phyloP scores from a whole-genome alignment of 345 rosid species.

The Microthlaspi erraticum region DNA sequence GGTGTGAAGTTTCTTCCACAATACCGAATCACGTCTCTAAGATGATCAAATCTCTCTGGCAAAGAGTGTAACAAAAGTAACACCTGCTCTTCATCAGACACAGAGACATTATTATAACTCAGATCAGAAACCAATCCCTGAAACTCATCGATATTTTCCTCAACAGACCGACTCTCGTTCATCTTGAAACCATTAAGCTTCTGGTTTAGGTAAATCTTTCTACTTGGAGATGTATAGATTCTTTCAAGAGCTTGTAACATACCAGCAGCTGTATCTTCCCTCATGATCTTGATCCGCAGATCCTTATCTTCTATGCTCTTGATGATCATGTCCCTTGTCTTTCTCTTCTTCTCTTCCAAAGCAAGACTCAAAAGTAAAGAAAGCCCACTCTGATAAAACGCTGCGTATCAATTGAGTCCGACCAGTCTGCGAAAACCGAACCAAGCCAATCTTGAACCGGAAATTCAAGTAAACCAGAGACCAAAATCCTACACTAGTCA shows the following conservation, averaged over 20 bases:
- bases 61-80: not conserved
- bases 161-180: constrained; percentile 12
- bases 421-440: too few species aligned
- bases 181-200: constrained; percentile 4
- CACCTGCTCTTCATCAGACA: constrained; percentile 12
- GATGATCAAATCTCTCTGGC: constrained; percentile 3
- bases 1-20: constrained; percentile 7
- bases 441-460: too few species aligned
- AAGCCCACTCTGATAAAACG: not conserved
- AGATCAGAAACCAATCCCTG: constrained; percentile 3
- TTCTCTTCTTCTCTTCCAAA: constrained; percentile 13
- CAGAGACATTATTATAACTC: not conserved
- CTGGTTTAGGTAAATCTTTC: constrained; percentile 1
- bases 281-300: not conserved
- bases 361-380: not conserved
- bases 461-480: too few species aligned
- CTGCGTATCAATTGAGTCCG: too few species aligned
- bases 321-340: not conserved
- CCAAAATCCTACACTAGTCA: too few species aligned
- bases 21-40: not conserved
- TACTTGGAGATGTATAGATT: not conserved
- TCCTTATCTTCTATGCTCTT: not conserved
- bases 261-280: constrained; percentile 10
- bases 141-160: constrained; percentile 21
- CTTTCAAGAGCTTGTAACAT: constrained; percentile 9